Conservation (phyloP, 306 rosid genomes). For the Ceratonia siliqua region DNA sequence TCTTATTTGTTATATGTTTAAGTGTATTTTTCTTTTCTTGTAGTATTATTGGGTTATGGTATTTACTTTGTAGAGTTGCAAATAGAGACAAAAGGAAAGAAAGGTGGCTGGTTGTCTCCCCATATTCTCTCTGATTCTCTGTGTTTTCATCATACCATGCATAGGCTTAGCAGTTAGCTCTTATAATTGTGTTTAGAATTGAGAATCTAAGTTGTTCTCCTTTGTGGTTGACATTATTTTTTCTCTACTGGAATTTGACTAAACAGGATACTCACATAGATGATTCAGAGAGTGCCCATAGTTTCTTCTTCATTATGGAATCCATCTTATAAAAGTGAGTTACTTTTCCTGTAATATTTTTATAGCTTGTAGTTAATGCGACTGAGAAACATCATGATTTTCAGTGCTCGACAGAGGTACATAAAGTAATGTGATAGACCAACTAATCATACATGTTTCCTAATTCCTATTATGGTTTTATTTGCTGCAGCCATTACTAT, state of each 20-base stretch:
- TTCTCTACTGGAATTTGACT: neutral
- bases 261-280: constrained; percentile 2
- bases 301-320: constrained; percentile 50
- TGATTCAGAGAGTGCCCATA: constrained; percentile 53
- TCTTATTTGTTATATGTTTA: neutral
- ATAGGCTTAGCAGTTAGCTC: neutral
- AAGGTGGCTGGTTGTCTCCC: neutral
- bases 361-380: neutral
- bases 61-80: neutral
- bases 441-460: neutral
- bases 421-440: neutral
- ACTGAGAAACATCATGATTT: neutral
- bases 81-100: neutral
- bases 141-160: neutral
- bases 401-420: neutral
- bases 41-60: neutral
- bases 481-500: neutral
- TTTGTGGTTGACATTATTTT: neutral
- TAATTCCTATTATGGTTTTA: neutral
- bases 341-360: constrained; percentile 12
- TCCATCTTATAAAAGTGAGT: constrained; percentile 53
- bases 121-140: neutral
- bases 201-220: neutral
- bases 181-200: neutral
- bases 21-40: neutral